These are phyloP conservation scores for Colletotrichum lupini DNA, from an alignment of 2,329 filamentous ascomycete species.

Conservation along the genomic window DNA sequence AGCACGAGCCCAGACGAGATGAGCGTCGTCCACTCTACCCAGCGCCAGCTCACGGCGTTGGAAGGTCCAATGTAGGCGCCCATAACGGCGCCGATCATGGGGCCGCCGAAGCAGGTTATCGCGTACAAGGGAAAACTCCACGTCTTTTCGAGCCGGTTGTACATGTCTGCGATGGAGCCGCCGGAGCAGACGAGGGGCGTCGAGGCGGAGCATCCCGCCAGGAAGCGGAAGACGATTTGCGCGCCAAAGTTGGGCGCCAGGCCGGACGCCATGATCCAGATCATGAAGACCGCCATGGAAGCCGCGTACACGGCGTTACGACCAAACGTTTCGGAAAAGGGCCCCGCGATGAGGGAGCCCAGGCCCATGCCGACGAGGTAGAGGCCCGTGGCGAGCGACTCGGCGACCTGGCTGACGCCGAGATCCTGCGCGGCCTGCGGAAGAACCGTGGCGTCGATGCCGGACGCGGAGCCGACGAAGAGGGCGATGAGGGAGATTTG, in stretches of 20 bases:
- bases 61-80: slow-evolving; percentile 75
- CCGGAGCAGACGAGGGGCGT: slow-evolving; percentile 56
- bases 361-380: slow-evolving; percentile 50
- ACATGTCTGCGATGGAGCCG: slow-evolving; percentile 55
- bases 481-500: slow-evolving; percentile 59
- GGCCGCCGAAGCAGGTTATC: slow-evolving; percentile 53
- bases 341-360: slow-evolving; percentile 49
- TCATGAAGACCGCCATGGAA: slow-evolving; percentile 53
- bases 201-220: slow-evolving; percentile 58
- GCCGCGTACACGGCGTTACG: slow-evolving; percentile 53
- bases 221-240: slow-evolving; percentile 58
- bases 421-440: slow-evolving; percentile 57
- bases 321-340: slow-evolving; percentile 52
- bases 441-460: slow-evolving; percentile 62
- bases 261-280: slow-evolving; percentile 57
- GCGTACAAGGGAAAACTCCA: slow-evolving; percentile 58
- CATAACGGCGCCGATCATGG: slow-evolving; percentile 52
- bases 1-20: slow-evolving; percentile 71
- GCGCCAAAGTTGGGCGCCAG: slow-evolving; percentile 54
- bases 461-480: slow-evolving; percentile 61
- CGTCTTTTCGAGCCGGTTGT: slow-evolving; percentile 47
- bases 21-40: slow-evolving; percentile 72
- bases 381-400: slow-evolving; percentile 57
- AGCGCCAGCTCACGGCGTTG: slow-evolving; percentile 65
- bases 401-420: slow-evolving; percentile 60